Evolutionary conservation across 2,329 filamentous ascomycete species (phyloP).

Genomic region (Ilyonectria mors-panacis): DNA sequence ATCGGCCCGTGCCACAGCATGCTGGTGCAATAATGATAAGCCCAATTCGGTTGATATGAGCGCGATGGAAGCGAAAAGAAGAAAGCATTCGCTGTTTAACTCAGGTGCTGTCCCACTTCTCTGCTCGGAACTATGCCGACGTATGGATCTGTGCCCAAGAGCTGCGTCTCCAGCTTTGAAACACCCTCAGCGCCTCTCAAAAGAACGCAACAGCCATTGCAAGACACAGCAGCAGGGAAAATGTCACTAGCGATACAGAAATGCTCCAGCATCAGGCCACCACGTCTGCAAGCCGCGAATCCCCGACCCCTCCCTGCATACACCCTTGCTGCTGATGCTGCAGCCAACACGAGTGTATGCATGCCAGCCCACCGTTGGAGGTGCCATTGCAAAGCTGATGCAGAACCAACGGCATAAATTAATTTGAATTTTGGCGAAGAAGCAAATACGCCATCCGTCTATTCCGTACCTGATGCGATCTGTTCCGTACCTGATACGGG

Average conservation of each 20-base stretch:
- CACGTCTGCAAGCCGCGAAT: conserved; percentile 9
- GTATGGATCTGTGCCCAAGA: not conserved
- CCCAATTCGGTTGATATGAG: too few relatives aligned
- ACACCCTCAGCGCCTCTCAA: not conserved
- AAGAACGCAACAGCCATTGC: not conserved
- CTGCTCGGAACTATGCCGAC: not conserved
- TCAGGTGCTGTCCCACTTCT: not conserved
- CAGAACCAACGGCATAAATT: not conserved
- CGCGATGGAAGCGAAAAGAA: too few relatives aligned
- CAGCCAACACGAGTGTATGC: too few relatives aligned
- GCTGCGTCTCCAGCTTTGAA: not conserved
- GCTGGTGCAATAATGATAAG: too few relatives aligned
- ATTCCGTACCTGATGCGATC: not conserved
- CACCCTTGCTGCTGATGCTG: conserved; percentile 8
- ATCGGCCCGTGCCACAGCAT: too few relatives aligned
- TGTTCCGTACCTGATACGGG: not conserved
- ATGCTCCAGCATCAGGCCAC: conserved; percentile 1
- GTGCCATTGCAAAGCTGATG: not conserved
- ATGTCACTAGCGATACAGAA: not conserved
- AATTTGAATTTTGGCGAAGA: not conserved
- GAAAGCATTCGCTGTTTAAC: too few relatives aligned
- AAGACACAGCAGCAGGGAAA: not conserved
- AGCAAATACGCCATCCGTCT: not conserved
- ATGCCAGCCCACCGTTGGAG: not conserved
- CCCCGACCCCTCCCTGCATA: conserved; percentile 13